phyloP scores from a whole-genome alignment of 805 yeast genomes.

The Deakozyma indianensis region DNA sequence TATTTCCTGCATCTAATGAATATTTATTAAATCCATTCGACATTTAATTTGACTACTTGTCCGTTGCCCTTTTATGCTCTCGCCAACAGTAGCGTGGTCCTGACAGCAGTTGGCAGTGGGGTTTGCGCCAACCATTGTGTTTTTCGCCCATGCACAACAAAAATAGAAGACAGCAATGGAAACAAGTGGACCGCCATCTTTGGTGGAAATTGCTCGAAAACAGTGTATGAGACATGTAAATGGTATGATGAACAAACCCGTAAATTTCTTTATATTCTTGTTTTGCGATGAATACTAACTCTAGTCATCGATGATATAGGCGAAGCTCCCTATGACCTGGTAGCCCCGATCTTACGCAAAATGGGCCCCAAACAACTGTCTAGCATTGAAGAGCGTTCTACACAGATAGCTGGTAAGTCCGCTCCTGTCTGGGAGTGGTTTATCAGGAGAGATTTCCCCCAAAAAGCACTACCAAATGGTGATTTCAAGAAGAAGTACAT shows the following conservation, averaged over 20 bases:
- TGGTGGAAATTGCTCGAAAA: not conserved
- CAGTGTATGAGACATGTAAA: not conserved
- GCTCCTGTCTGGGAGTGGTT: not conserved
- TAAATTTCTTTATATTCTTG: too few relatives aligned
- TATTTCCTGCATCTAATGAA: too few relatives aligned
- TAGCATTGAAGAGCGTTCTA: not conserved
- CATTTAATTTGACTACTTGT: too few relatives aligned
- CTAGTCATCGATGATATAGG: not conserved
- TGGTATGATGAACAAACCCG: too few relatives aligned
- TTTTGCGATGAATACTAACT: too few relatives aligned
- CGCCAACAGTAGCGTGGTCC: too few relatives aligned
- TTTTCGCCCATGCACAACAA: not conserved
- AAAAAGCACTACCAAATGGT: not conserved
- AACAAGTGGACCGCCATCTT: not conserved
- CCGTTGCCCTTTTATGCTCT: too few relatives aligned
- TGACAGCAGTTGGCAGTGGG: too few relatives aligned
- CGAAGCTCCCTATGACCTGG: not conserved
- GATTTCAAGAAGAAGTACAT: not conserved
- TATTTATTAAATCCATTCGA: too few relatives aligned
- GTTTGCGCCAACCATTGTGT: too few relatives aligned
- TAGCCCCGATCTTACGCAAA: not conserved
- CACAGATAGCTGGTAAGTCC: not conserved
- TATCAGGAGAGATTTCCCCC: not conserved
- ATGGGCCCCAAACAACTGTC: not conserved
- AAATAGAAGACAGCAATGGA: not conserved